Evolutionary conservation across 2,329 filamentous ascomycete species (phyloP), one percentile per base, ranked within the genome.

Genomic region (Neopestalotiopsis sp.): DNA sequence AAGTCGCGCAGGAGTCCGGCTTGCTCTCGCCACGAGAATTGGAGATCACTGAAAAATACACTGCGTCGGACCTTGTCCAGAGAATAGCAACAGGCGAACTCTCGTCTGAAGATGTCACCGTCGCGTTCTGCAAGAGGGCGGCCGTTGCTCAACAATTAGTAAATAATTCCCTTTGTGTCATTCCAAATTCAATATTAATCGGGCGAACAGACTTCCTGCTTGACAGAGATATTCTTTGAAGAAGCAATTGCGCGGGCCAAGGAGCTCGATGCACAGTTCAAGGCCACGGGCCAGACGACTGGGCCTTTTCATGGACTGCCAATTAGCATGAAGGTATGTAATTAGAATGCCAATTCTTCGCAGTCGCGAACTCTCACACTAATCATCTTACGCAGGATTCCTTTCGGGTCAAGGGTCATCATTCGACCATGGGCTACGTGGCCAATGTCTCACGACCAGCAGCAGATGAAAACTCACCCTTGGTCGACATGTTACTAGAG

Each of bases 231-330:
- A 1, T 83, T 87, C 69, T 87, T 88, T 72, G 76, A 81, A 1
- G 76, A 81, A 30, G 87, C 86, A 0, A 75, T 89, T 3, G 68
- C 75, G 1, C 76, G 78, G 4, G 87, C 87, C 0, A 75, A 76
- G 40, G 65, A 76, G 7, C 76, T 89, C 2, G 88, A 90, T 75
- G 73, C 79, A 2, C 76, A 84, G 70, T 75, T 83, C 9, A 70
- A 76, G 7, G 68, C 71, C 9, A 80, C 81, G 5, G 81, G 83
- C 0, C 79, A 81, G 70, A 77, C 84, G 0, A 71, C 86, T 1
- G 90, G 90, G 0, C 88, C 89, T 4, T 80, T 92, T 5, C 90
- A 92, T 77, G 90, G 90, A 2, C 79, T 90, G 0, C 88, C 88
- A 0, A 81, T 90, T 28, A 73, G 69, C 20, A 66, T 75, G 61